Conservation (phyloP, 129 eudicot genomes). For the Flaveria robusta region DNA sequence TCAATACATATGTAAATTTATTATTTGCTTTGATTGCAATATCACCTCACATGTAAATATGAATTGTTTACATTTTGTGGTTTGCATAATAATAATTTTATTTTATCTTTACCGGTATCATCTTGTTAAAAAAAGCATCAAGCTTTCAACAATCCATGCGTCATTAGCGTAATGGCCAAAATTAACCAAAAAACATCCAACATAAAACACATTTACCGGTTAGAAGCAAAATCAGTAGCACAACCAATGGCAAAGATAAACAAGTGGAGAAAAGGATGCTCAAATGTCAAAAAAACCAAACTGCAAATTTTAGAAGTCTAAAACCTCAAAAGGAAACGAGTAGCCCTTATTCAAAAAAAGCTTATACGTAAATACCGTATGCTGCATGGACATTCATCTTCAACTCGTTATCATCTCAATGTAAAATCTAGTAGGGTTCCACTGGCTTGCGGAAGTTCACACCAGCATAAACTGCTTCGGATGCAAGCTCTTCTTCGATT, state of each 20-base stretch:
- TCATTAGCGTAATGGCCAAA: too few relatives aligned
- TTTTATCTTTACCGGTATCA: too few relatives aligned
- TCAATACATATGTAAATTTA: too few relatives aligned
- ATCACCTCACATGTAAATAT: too few relatives aligned
- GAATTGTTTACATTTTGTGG: too few relatives aligned
- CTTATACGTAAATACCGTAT: neutral
- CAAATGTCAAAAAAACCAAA: neutral
- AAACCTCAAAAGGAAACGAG: slow-evolving; percentile 35
- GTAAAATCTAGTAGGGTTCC: slow-evolving; percentile 70
- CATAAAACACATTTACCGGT: too few relatives aligned
- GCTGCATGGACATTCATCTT: slow-evolving; percentile 6
- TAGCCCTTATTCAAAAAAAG: slow-evolving; percentile 25
- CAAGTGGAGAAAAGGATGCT: neutral
- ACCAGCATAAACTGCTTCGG: slow-evolving; percentile 96
- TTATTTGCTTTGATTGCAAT: too few relatives aligned
- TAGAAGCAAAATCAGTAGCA: too few relatives aligned
- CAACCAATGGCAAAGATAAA: neutral
- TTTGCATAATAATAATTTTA: too few relatives aligned
- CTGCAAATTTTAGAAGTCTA: neutral
- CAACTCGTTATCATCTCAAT: neutral
- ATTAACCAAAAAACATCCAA: too few relatives aligned
- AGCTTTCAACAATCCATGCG: too few relatives aligned
- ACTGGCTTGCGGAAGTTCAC: slow-evolving; percentile 89
- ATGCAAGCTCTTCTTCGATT: slow-evolving; percentile 92
- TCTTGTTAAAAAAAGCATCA: too few relatives aligned